Percentiles rank a stretch among this genome's conserved stretches.
phyloP scores from a whole-genome alignment of 2,329 filamentous ascomycete species.

The Drechslerella dactyloides region DNA sequence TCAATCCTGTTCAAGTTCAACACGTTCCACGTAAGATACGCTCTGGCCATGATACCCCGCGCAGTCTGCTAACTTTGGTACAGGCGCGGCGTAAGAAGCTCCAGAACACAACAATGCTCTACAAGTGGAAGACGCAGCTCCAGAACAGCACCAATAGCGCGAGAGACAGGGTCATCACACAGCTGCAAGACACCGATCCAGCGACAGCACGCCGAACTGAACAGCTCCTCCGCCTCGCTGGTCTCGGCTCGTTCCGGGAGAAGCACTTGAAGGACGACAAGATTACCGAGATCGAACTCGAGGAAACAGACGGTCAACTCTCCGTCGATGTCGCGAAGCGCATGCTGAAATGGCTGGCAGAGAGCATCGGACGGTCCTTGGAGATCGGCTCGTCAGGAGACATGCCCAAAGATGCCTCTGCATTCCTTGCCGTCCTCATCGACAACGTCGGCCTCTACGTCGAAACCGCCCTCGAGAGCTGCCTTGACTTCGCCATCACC shows the following conservation, averaged over 20 bases:
- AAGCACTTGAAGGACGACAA: slow-evolving; percentile 60
- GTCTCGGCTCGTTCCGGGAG: slow-evolving; percentile 57
- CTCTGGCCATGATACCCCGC: slow-evolving; percentile 2
- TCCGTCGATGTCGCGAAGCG: slow-evolving; percentile 89
- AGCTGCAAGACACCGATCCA: slow-evolving; percentile 46
- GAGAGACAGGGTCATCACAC: slow-evolving; percentile 52
- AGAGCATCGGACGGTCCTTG: slow-evolving; percentile 87
- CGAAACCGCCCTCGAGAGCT: slow-evolving; percentile 72
- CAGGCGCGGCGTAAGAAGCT: slow-evolving; percentile 74
- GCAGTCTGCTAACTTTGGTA: slow-evolving; percentile 5
- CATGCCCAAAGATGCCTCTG: slow-evolving; percentile 61
- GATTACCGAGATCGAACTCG: slow-evolving; percentile 53
- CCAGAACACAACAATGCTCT: slow-evolving; percentile 54
- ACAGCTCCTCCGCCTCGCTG: slow-evolving; percentile 88
- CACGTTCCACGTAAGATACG: slow-evolving; percentile 72
- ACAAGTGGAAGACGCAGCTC: slow-evolving; percentile 52
- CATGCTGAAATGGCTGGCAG: slow-evolving; percentile 97
- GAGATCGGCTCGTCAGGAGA: slow-evolving; percentile 88
- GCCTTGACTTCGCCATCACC: slow-evolving; percentile 73
- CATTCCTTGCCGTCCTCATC: slow-evolving; percentile 50
- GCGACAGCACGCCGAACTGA: slow-evolving; percentile 74
- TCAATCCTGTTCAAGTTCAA: slow-evolving; percentile 95
- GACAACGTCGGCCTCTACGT: slow-evolving; percentile 61
- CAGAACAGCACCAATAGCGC: slow-evolving; percentile 50
- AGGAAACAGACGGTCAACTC: slow-evolving; percentile 82